A percentile compares a stretch with the other conserved stretches of the same genome.
Evolutionary conservation across 176 grass and related monocot genomes (phyloP).

Genomic region (Triticum turgidum): DNA sequence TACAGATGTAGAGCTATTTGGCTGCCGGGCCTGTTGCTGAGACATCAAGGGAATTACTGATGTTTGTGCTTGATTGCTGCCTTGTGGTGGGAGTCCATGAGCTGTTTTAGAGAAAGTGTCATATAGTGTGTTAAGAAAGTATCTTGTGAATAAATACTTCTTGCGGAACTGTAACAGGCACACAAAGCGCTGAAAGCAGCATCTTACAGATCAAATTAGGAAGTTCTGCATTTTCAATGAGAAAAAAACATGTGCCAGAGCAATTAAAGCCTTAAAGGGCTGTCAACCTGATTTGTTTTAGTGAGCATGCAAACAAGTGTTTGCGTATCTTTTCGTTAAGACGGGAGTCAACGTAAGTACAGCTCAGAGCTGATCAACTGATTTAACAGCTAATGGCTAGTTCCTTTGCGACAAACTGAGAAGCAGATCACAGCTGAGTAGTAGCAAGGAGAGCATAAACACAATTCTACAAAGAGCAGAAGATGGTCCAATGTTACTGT

Average conservation of each 20-base stretch:
- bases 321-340: not conserved
- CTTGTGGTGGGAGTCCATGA: slow-evolving; percentile 47
- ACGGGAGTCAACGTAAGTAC: not conserved
- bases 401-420: not conserved
- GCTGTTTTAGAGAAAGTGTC: slow-evolving; percentile 45
- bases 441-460: not conserved
- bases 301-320: not conserved
- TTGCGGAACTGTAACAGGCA: slow-evolving; percentile 16
- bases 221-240: slow-evolving; percentile 23
- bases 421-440: not conserved
- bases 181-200: not conserved
- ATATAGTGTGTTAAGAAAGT: slow-evolving; percentile 24
- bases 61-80: slow-evolving; percentile 61
- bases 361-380: not conserved
- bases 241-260: slow-evolving; percentile 8
- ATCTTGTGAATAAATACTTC: slow-evolving; percentile 5
- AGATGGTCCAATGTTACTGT: not conserved
- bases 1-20: slow-evolving; percentile 51
- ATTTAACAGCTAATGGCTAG: not conserved
- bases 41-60: slow-evolving; percentile 60
- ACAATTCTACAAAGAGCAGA: not conserved
- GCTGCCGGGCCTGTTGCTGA: slow-evolving; percentile 63
- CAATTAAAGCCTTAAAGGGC: not conserved
- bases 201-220: slow-evolving; percentile 16
- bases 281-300: not conserved